Base-by-base conservation (phyloP, 768 basidiomycete species). In the Sporobolomyces roseus region DNA sequence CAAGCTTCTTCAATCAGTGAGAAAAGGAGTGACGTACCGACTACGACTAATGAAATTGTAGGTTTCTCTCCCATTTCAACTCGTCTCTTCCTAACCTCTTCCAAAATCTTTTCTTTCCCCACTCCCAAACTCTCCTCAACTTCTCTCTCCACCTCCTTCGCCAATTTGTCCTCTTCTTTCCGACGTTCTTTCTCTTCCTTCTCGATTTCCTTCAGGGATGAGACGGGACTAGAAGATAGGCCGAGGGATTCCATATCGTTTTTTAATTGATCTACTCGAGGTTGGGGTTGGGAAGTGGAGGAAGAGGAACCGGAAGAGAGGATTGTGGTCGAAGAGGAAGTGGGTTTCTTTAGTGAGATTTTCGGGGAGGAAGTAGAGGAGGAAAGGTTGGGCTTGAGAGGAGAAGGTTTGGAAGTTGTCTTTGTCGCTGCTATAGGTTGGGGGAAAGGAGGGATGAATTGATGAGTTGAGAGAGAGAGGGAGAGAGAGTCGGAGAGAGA, bases 31-130 rank as follows among this genome's bases (percentile, higher is more conserved):
- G n/a, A n/a, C n/a, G n/a, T n/a, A n/a, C n/a, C 96, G 49, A 99
- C 88, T 51, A 99, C 91, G 32, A 98, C 88, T 73, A 99, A 80
- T 77, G 88, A 93, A 56, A 97, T 80, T 17, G 83, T 84, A 74
- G 86, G 88, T 79, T 86, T 91, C 36, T 77, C 79, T 0, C 74
- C 70, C 52, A 80, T 81, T 45, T 82, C 82, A 50, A 80, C 81
- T 43, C 82, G 82, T 66, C 82, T 80, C 27, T 79, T 81, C 65
- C 83, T 79, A 4, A 87, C 91, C 78, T 94, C 90, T 73, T 90
- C 88, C 7, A 98, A 76, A 50, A 98, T 78, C 77, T 89, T 93
- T 77, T 90, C 92, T 66, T 84, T 82, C 19, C n/a, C 46, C 84
- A 84, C 71, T 84, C 82, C 43, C 82, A n/a, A n/a, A n/a, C n/a